Evolutionary conservation across 495 filamentous ascomycete species (phyloP), one percentile per base, ranked within the genome.

Genomic region (Daldinia decipiens): DNA sequence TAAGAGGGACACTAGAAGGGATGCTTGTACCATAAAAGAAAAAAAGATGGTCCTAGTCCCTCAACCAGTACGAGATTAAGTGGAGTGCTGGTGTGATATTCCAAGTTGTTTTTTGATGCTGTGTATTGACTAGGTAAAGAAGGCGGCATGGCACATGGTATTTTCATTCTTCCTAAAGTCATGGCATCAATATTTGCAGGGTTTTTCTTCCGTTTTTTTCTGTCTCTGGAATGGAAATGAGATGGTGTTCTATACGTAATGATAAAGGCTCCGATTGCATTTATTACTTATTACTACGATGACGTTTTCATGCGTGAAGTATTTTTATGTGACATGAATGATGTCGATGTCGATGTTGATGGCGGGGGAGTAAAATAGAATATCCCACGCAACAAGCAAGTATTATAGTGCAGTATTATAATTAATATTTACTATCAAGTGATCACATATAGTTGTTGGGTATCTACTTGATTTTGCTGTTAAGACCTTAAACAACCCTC

Each of bases 231-330:
- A 71, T 64, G 62, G 54, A 64, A 66, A 65, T 36, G 67, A 73
- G 67, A 71, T 74, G 71, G 71, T 74, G 66, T 74, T 74, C 59
- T 67, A 70, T 74, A 56, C 50, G 38, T 56, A 67, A 74, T 74
- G 62, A 66, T 60, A 64, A 51, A 47, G 58, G 58, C 64, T 68
- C 38, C 40, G 59, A 51, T 67, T 64, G 36, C 70, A 68, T 68
- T 68, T n/a, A n/a, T n/a, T n/a, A n/a, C n/a, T 24, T 67, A 61
- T 39, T 50, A 57, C 43, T 47, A 47, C 17, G 43, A 47, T 47
- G 43, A 47, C 43, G 43, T 56, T 56, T 34, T 56, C 17, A 56
- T 34, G 17, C 4, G 13, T 38, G 31, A 56, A 19, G 17, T 56
- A 19, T 47, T 21, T 47, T 47, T 24, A 5, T 21, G 43, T 47